Evolutionary conservation across 2,329 filamentous ascomycete species (phyloP), one percentile per base, ranked within the genome.

Genomic region (Zalaria sp.): DNA sequence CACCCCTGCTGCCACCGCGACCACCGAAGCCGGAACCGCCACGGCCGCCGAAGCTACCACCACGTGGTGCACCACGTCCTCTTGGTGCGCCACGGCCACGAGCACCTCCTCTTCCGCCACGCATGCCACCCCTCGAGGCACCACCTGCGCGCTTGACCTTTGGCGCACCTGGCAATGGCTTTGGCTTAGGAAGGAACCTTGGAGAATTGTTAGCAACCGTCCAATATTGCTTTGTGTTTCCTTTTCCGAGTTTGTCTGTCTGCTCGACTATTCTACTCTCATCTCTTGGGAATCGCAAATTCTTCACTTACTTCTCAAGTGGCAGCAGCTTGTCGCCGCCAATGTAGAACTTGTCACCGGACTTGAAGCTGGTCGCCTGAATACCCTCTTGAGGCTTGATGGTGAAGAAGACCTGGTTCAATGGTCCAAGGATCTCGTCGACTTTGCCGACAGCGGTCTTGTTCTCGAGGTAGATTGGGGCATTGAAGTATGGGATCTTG

Each of bases 401-500:
- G 57, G 89, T 96, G 73, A 98, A 98, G 72, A 83, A 94, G 57
- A 96, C 85, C 66, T 95, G 83, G 73, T 94, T 96, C 66, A 98
- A 84, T 49, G 91, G 89, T 44, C 91, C 91, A 53, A 98, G 81
- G 52, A 98, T 83, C 69, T 98, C 91, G 68, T 98, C 91, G 60
- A 98, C 83, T 69, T 96, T 96, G 64, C 91, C 91, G 62, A 98
- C 54, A 27, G 47, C 39, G 35, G 43, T 35, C 31, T 96, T 98
- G 73, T 96, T 98, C 75, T 96, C 89, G 57, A 96, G 81, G 70
- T 91, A 98, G 64, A 98, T 93, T 53, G 87, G 87, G 47, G 91
- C 91, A 72, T 95, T 96, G 81, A 98, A 98, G 71, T 93, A 93
- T 47, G 91, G 91, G 50, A 98, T 82, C 69, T 96, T 96, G 55